Percentiles rank a stretch among this genome's conserved stretches.
Evolutionary conservation across 306 rosid genomes (phyloP).

Genomic region (Corylus americana): DNA sequence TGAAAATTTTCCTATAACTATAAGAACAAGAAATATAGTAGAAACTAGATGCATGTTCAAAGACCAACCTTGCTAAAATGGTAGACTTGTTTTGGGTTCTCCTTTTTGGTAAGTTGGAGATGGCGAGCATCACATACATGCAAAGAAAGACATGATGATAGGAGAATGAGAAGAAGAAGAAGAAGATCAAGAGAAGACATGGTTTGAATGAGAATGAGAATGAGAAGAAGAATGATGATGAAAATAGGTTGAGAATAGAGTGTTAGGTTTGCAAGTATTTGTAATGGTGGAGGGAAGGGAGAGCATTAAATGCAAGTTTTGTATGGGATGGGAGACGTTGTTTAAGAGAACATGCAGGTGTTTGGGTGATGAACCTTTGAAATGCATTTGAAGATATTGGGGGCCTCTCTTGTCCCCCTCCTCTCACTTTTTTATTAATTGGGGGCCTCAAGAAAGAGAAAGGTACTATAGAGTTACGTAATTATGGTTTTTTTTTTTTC

Average conservation of each 20-base stretch:
- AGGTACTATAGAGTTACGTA: neutral
- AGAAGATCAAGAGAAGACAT: constrained; percentile 44
- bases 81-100: constrained; percentile 7
- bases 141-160: constrained; percentile 37
- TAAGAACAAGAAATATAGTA: neutral
- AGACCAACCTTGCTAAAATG: constrained; percentile 37
- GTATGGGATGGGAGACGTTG: constrained; percentile 44
- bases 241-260: neutral
- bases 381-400: constrained; percentile 51
- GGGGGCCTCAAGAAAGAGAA: neutral
- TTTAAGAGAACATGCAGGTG: constrained; percentile 91
- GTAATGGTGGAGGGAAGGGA: constrained; percentile 35
- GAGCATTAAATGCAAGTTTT: constrained; percentile 62
- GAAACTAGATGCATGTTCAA: too few relatives aligned
- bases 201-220: constrained; percentile 31
- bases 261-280: constrained; percentile 34
- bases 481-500: too few relatives aligned
- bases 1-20: neutral
- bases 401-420: constrained; percentile 69
- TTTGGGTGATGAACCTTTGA: constrained; percentile 60
- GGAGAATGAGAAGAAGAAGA: constrained; percentile 27
- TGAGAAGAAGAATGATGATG: neutral
- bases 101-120: constrained; percentile 13
- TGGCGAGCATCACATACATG: constrained; percentile 67
- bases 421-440: constrained; percentile 17